A percentile compares a stretch with the other conserved stretches of the same genome.
Conservation (phyloP, 2,329 filamentous ascomycete species). For the Curvularia spicifera region DNA sequence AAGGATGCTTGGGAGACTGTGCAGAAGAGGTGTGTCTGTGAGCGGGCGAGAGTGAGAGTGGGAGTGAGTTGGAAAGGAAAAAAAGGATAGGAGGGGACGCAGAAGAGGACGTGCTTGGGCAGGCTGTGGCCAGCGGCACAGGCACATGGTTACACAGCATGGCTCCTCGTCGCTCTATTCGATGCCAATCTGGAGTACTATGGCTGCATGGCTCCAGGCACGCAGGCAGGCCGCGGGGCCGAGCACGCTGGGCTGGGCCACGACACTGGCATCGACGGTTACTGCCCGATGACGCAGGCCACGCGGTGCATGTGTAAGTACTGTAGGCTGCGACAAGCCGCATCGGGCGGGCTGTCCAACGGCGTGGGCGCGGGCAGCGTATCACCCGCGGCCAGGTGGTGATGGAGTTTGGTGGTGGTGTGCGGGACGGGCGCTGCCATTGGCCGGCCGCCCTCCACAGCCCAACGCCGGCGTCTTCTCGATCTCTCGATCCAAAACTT, state of each 20-base stretch:
- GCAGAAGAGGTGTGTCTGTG: neutral
- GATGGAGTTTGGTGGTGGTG: constrained; percentile 20
- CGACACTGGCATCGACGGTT: neutral
- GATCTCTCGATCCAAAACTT: constrained; percentile 27
- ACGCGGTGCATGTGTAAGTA: neutral
- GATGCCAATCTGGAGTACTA: no score
- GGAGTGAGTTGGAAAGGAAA: no score
- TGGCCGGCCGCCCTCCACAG: constrained; percentile 18
- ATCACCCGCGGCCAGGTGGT: constrained; percentile 28
- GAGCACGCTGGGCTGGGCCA: constrained; percentile 1
- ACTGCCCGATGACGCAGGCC: constrained; percentile 9
- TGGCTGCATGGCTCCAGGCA: neutral
- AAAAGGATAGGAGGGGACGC: constrained; percentile 1
- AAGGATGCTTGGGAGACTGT: neutral
- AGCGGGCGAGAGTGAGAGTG: neutral
- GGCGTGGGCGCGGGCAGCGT: constrained; percentile 8
- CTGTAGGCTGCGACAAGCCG: constrained; percentile 3
- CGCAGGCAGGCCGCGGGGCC: constrained; percentile 1
- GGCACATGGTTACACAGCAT: neutral
- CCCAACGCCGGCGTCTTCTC: constrained; percentile 15
- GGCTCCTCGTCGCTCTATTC: no score
- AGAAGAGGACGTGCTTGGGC: neutral
- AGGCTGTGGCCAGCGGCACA: constrained; percentile 11
- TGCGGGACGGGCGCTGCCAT: constrained; percentile 17
- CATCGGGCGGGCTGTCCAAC: constrained; percentile 3